Evolutionary conservation across 441 rosid genomes (phyloP).

Genomic region (Gossypium davidsonii): DNA sequence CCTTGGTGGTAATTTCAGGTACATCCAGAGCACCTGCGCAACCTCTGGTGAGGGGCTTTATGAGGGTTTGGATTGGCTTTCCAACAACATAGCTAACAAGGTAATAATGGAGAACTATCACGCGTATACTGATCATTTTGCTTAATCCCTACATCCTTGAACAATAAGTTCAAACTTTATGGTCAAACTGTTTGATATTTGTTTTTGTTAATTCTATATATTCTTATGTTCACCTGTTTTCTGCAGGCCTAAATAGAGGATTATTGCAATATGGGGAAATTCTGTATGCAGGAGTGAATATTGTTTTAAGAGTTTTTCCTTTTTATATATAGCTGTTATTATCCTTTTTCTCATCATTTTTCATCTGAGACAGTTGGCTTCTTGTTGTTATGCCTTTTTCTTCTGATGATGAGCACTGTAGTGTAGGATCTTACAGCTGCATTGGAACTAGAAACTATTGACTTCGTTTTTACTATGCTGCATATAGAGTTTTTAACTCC

Average conservation of each 20-base stretch:
- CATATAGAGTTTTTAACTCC: neutral
- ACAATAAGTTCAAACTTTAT: neutral
- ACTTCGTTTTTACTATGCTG: neutral
- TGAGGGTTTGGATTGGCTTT: slow-evolving; percentile 65
- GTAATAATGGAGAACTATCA: slow-evolving; percentile 13
- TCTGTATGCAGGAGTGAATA: slow-evolving; percentile 54
- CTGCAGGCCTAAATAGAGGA: slow-evolving; percentile 34
- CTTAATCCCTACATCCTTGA: neutral
- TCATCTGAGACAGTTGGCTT: slow-evolving; percentile 20
- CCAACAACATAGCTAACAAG: slow-evolving; percentile 56
- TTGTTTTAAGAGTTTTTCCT: slow-evolving; percentile 19
- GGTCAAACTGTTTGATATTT: neutral
- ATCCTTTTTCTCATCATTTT: neutral
- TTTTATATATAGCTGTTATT: neutral
- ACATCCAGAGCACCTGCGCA: slow-evolving; percentile 69
- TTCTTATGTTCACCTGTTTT: neutral
- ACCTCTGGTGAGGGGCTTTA: slow-evolving; percentile 64
- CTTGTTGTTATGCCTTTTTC: slow-evolving; percentile 17
- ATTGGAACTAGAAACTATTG: slow-evolving; percentile 24
- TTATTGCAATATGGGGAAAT: slow-evolving; percentile 17
- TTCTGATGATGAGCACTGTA: slow-evolving; percentile 7
- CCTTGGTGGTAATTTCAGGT: slow-evolving; percentile 36
- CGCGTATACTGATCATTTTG: neutral
- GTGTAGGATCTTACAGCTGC: slow-evolving; percentile 21
- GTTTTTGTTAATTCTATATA: neutral